phyloP scores from a whole-genome alignment of 495 filamentous ascomycete species.

The Saxispiralis lemnorum region DNA sequence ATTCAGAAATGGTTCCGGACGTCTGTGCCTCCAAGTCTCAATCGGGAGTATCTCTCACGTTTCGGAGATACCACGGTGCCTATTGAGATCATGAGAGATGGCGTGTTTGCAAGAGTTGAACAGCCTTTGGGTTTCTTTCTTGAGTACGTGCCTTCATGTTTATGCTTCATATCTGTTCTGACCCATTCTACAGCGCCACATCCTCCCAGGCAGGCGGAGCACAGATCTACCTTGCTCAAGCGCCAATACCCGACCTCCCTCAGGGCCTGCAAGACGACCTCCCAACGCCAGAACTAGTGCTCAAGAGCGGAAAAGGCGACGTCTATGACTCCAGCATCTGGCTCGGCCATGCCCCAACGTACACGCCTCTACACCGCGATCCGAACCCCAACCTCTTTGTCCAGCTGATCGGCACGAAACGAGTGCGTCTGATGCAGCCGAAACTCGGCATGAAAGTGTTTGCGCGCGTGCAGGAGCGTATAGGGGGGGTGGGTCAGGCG shows the following conservation, averaged over 20 bases:
- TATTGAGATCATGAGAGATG: constrained; percentile 34
- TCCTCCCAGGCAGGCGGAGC: neutral
- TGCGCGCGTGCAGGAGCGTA: constrained; percentile 29
- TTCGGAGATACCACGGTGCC: constrained; percentile 38
- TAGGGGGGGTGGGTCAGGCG: constrained; percentile 33
- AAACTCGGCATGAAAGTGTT: constrained; percentile 43
- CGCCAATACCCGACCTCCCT: constrained; percentile 49
- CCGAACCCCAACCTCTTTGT: constrained; percentile 89
- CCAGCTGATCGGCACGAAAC: constrained; percentile 60
- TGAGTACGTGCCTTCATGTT: constrained; percentile 24
- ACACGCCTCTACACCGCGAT: constrained; percentile 77
- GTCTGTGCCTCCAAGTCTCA: constrained; percentile 21
- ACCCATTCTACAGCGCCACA: constrained; percentile 13
- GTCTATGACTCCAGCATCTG: constrained; percentile 75
- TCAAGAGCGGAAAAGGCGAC: constrained; percentile 45
- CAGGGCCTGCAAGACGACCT: constrained; percentile 42
- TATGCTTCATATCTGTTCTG: constrained; percentile 1
- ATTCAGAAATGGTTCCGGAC: constrained; percentile 36
- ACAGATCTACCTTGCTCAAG: constrained; percentile 70
- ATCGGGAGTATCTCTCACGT: constrained; percentile 31
- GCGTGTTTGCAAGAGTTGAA: constrained; percentile 35
- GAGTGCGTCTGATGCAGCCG: constrained; percentile 52
- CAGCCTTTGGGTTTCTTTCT: constrained; percentile 42
- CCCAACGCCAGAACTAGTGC: constrained; percentile 47
- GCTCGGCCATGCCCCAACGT: constrained; percentile 71